Evolutionary conservation across 257 asterid species (phyloP), one percentile per base, ranked within the genome.

Genomic region (Gentiana straminea): DNA sequence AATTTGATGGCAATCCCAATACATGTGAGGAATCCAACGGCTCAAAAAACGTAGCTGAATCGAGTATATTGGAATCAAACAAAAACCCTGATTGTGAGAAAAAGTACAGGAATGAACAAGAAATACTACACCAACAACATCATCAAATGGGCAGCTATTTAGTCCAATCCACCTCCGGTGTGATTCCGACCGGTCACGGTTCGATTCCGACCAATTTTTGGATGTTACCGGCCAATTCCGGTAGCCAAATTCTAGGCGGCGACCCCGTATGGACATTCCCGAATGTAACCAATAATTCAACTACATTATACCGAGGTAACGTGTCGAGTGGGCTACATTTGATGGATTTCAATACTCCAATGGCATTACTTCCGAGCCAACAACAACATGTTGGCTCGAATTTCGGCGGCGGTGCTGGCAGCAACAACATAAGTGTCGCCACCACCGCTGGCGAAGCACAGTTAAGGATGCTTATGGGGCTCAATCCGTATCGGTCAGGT

Each of bases 181-280:
- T 94, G 46, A 81, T 84, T 79, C 78, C 94, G 57, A 63, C 91
- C 11, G 76, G 75, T 58, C 96, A 90, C 55, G 68, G 91, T 2
- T 80, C 96, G 4, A 68, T 77, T 46, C 96, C 98, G 70, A 83
- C 96, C 0, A 91, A 91, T 55, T 86, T 87, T 51, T 91, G 95
- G 96, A 91, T 91, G 98, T 60, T 86, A 0, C 71, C 38, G 58
- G 86, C 95, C 11, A 90, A 84, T 75, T 75, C 91, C 32, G 70
- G 68, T 37, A 86, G 74, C 49, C 94, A 81, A 62, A 85, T 79
- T 0, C 73, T 84, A 84, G 83, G 89, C 3, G 81, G 85, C 8
- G 95, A 84, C 75, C 86, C 96, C 0, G 71, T 82, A 49, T 86
- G 97, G 95, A 80, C 97, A n/a, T 79, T 83, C 50, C 92, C 86